Evolutionary conservation across 129 eudicot species (phyloP).

Genomic region (Pseudognaphalium luteoalbum): DNA sequence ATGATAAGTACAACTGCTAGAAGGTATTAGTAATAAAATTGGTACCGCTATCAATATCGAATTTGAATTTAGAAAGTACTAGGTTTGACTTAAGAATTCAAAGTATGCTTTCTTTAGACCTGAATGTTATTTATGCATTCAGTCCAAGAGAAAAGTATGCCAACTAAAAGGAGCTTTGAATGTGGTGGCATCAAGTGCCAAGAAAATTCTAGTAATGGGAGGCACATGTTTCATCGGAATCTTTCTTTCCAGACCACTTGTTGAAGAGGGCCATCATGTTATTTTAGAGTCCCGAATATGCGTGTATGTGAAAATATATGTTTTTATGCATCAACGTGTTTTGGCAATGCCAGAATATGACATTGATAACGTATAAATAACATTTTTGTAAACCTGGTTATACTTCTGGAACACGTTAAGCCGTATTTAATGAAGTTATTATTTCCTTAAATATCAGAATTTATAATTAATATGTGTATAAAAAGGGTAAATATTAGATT

Average conservation of each 20-base stretch:
- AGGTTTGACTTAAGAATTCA: constrained; percentile 25
- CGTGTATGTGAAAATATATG: no score
- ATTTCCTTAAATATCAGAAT: no score
- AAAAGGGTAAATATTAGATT: no score
- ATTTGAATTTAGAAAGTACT: constrained; percentile 6
- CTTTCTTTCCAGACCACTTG: constrained; percentile 89
- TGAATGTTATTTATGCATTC: constrained; percentile 24
- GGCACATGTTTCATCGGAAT: constrained; percentile 96
- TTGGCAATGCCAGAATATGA: background rate
- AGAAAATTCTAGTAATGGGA: constrained; percentile 96
- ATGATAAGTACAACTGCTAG: background rate
- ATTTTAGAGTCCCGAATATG: no score
- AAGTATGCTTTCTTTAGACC: background rate
- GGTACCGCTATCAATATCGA: constrained; percentile 2
- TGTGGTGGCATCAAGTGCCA: constrained; percentile 74
- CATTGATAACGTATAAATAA: background rate
- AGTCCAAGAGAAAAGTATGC: constrained; percentile 84
- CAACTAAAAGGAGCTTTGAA: constrained; percentile 77
- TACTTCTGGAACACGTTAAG: no score
- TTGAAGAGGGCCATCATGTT: constrained; percentile 99
- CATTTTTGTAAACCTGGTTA: no score
- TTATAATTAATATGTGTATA: no score
- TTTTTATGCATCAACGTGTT: background rate
- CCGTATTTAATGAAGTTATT: no score
- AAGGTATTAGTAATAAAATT: background rate